A percentile compares a stretch with the other conserved stretches of the same genome.
These are phyloP conservation scores for Pleurostoma richardsiae DNA, from an alignment of 2,329 filamentous ascomycete species.

Conservation along the genomic window DNA sequence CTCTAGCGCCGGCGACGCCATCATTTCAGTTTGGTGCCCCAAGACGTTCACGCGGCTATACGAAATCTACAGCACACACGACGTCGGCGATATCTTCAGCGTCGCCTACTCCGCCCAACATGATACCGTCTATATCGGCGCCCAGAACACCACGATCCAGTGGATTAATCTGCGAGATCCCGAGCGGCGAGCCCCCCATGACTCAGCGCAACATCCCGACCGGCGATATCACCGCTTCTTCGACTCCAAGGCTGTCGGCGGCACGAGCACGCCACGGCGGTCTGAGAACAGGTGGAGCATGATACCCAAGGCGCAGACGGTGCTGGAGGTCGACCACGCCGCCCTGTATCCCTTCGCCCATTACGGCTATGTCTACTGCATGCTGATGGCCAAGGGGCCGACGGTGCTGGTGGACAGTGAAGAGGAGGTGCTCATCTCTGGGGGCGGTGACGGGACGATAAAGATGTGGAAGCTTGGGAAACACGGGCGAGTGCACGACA, in stretches of 20 bases:
- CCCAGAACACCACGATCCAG: constrained; percentile 92
- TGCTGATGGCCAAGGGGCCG: constrained; percentile 74
- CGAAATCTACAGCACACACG: constrained; percentile 88
- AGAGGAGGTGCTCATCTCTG: constrained; percentile 81
- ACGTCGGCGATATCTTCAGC: constrained; percentile 93
- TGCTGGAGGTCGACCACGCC: constrained; percentile 75
- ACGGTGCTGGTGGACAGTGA: constrained; percentile 63
- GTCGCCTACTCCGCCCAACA: constrained; percentile 79
- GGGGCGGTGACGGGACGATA: constrained; percentile 88
- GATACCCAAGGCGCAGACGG: constrained; percentile 48
- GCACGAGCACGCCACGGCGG: constrained; percentile 69
- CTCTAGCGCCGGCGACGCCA: constrained; percentile 87
- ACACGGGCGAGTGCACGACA: constrained; percentile 15
- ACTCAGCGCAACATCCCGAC: constrained; percentile 66
- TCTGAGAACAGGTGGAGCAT: constrained; percentile 52
- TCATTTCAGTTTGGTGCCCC: constrained; percentile 92
- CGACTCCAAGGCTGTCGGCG: constrained; percentile 82
- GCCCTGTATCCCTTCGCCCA: constrained; percentile 88
- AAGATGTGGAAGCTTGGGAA: constrained; percentile 76
- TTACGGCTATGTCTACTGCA: constrained; percentile 93
- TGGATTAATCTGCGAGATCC: constrained; percentile 76
- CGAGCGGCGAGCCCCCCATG: constrained; percentile 51
- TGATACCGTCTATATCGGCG: constrained; percentile 83
- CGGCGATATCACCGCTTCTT: constrained; percentile 84
- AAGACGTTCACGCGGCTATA: constrained; percentile 70